A percentile compares a stretch with the other conserved stretches of the same genome.
Conservation (phyloP, 1,284 basidiomycete genomes). For the Microbotryum scabiosae region DNA sequence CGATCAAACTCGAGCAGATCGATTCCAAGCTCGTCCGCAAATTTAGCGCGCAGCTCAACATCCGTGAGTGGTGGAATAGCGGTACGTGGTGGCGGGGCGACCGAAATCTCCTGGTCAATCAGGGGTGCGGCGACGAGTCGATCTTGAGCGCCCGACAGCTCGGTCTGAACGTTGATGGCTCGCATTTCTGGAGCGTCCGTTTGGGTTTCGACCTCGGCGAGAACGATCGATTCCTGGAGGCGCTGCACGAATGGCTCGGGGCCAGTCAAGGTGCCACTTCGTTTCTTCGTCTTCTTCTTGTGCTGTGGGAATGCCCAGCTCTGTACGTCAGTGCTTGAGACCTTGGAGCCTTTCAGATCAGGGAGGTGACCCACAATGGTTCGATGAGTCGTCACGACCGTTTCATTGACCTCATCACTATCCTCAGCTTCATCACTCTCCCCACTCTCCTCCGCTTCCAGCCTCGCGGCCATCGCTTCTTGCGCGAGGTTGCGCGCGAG, state of each 20-base stretch:
- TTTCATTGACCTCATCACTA: slow-evolving; percentile 40
- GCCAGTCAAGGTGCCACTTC: slow-evolving; percentile 15
- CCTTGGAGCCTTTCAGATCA: neutral
- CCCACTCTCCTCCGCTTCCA: slow-evolving; percentile 35
- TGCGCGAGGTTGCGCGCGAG: slow-evolving; percentile 53
- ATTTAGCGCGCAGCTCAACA: slow-evolving; percentile 50
- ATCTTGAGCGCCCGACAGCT: slow-evolving; percentile 55
- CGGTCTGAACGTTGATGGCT: slow-evolving; percentile 53
- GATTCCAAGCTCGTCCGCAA: slow-evolving; percentile 66
- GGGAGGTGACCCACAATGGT: slow-evolving; percentile 35
- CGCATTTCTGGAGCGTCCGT: slow-evolving; percentile 46
- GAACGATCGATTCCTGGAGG: slow-evolving; percentile 48
- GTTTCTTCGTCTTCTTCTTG: slow-evolving; percentile 31
- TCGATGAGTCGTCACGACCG: slow-evolving; percentile 41
- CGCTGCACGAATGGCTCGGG: slow-evolving; percentile 29
- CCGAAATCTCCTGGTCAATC: slow-evolving; percentile 35
- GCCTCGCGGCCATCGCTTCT: slow-evolving; percentile 33
- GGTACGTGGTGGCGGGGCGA: slow-evolving; percentile 40
- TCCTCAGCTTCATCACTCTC: slow-evolving; percentile 47
- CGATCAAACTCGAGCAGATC: slow-evolving; percentile 68
- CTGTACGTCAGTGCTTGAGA: neutral
- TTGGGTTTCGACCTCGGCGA: slow-evolving; percentile 59
- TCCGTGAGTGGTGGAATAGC: slow-evolving; percentile 52
- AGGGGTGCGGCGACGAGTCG: slow-evolving; percentile 36
- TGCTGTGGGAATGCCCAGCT: neutral